Base-by-base conservation (phyloP, 306 rosid species). In the Prosopis cineraria region DNA sequence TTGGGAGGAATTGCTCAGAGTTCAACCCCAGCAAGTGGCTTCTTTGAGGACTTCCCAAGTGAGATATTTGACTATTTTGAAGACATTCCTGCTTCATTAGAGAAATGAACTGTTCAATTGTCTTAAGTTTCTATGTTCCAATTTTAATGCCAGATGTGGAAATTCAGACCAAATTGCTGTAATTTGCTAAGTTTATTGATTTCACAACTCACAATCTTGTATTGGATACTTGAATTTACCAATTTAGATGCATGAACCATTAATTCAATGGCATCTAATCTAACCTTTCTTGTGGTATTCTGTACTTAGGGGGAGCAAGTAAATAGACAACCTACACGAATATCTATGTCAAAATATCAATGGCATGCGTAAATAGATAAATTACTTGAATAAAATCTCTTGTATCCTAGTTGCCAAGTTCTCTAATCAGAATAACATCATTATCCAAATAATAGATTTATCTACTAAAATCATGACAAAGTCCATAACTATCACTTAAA, bases 21-120 rank as follows among this genome's bases (percentile, higher is more conserved):
- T 70, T 11, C 75, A 62, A 69, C 44, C 22, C 70, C 85, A 73
- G 17, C 17, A 36, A 70, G 56, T 1, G 73, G 59, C 34, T 78
- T 78, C 45, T 90, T 87, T 33, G 80, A 89, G 37, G 91, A 90
- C 41, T 56, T 90, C 39, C 65, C 90, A 47, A 64, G 63, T 22
- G 91, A 90, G 20, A 75, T 85, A 63, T 78, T 90, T 82, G 89
- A 87, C 68, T 87, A 82, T 52, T 83, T 87, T 45, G 81, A 87
- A 71, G 68, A 78, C n/a, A 52, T 77, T 78, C 78, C 91, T 40
- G 36, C 81, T 73, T 80, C 89, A 68, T 64, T 75, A 8, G 73
- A 73, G 50, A 76, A 56, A 79, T 73, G 22, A 78, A 78, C 27
- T 59, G 33, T 20, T 44, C 10, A 29, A 6, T 22, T 22, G 2